phyloP scores from a whole-genome alignment of 345 rosid genomes.

The Citrus australasica region DNA sequence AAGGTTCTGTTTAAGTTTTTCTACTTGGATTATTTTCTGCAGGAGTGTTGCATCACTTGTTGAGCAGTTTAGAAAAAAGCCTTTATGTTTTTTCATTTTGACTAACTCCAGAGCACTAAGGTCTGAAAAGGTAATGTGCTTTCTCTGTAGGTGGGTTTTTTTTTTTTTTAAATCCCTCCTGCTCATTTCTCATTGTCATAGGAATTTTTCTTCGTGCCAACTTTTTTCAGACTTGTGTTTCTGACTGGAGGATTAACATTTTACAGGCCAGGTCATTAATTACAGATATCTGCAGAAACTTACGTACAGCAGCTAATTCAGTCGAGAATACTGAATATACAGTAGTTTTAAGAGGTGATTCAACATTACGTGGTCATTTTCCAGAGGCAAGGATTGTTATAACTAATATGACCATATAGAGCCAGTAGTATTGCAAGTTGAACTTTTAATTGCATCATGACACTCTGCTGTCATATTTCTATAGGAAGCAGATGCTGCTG shows the following conservation, averaged over 20 bases:
- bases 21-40: slow-evolving; percentile 20
- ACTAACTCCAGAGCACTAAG: slow-evolving; percentile 89
- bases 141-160: slow-evolving; percentile 3
- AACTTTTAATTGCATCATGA: slow-evolving; percentile 4
- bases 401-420: not conserved
- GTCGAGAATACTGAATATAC: slow-evolving; percentile 61
- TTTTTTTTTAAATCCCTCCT: not conserved
- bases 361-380: slow-evolving; percentile 96
- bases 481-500: slow-evolving; percentile 91
- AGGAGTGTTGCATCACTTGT: slow-evolving; percentile 75
- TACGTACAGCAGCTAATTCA: slow-evolving; percentile 56
- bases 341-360: slow-evolving; percentile 92
- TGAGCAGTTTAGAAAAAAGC: slow-evolving; percentile 65
- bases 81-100: slow-evolving; percentile 84
- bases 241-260: slow-evolving; percentile 15
- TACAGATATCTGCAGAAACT: slow-evolving; percentile 72
- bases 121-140: slow-evolving; percentile 68
- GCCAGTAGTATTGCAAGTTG: slow-evolving; percentile 2
- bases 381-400: slow-evolving; percentile 63
- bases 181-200: not conserved
- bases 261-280: slow-evolving; percentile 72
- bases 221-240: slow-evolving; percentile 13
- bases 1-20: not conserved
- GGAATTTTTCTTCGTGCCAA: not conserved
- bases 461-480: slow-evolving; percentile 15